Conservation (phyloP, 192 early-diverging fungal genomes). For the Coemansia sp. region DNA sequence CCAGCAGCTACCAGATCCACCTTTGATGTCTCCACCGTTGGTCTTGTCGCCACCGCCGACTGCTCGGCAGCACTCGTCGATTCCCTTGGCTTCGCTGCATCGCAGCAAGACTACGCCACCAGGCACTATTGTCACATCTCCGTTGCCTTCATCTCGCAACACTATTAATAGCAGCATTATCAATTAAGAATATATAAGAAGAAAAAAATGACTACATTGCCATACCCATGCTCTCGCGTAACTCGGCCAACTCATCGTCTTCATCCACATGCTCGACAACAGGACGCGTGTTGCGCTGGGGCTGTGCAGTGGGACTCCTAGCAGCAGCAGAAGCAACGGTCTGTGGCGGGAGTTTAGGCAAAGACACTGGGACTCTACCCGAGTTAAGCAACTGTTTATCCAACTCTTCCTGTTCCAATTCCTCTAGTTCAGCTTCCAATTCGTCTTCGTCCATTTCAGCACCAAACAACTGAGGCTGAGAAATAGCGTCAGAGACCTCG, state of each 20-base stretch:
- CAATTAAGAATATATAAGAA: not conserved
- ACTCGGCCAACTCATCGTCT: constrained; percentile 52
- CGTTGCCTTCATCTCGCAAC: constrained; percentile 7
- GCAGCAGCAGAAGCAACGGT: not conserved
- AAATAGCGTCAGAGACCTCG: constrained; percentile 92
- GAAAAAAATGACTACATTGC: not conserved
- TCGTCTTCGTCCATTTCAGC: constrained; percentile 95
- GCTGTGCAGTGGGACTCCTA: not conserved
- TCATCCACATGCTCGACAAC: constrained; percentile 23
- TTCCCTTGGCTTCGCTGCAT: constrained; percentile 46
- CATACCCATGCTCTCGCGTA: constrained; percentile 51
- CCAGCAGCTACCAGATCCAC: not conserved
- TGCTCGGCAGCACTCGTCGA: constrained; percentile 26
- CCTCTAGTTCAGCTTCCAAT: constrained; percentile 84
- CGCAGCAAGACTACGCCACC: constrained; percentile 45
- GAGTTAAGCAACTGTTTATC: constrained; percentile 82
- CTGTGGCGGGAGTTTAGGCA: constrained; percentile 56
- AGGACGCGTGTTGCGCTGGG: constrained; percentile 2
- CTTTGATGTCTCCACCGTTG: constrained; percentile 12
- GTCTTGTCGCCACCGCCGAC: not conserved
- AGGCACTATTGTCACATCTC: not conserved
- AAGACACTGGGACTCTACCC: constrained; percentile 62
- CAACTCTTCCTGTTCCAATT: constrained; percentile 91
- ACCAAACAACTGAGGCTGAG: constrained; percentile 84
- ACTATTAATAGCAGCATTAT: constrained; percentile 6